Evolutionary conservation across 1,139 yeast genomes (phyloP).

Genomic region (Protomyces inundatus): DNA sequence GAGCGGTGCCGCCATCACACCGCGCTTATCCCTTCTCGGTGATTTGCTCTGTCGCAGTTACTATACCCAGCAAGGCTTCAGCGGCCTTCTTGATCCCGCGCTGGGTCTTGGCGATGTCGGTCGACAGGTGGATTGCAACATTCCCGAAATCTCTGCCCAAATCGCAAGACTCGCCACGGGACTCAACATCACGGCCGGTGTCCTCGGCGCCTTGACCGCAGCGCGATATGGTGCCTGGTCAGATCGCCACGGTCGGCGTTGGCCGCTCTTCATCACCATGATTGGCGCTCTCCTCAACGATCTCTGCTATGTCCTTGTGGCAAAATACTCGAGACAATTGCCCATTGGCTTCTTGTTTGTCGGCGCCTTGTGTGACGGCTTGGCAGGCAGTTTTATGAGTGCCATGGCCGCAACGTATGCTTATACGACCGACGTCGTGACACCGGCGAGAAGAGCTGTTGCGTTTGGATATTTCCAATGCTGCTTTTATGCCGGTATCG

Average conservation of each 20-base stretch:
- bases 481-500: slow-evolving; percentile 52
- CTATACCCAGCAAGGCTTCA: slow-evolving; percentile 16
- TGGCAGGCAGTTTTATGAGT: slow-evolving; percentile 54
- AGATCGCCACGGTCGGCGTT: slow-evolving; percentile 32
- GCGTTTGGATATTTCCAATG: slow-evolving; percentile 57
- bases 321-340: slow-evolving; percentile 23
- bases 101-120: not conserved
- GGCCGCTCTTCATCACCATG: slow-evolving; percentile 28
- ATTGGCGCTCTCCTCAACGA: slow-evolving; percentile 30
- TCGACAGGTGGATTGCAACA: slow-evolving; percentile 28
- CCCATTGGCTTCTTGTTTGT: slow-evolving; percentile 40
- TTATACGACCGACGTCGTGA: slow-evolving; percentile 61
- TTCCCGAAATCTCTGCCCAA: slow-evolving; percentile 29
- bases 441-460: slow-evolving; percentile 51
- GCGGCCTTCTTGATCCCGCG: not conserved
- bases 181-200: slow-evolving; percentile 29
- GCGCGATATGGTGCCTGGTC: slow-evolving; percentile 31
- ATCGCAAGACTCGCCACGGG: slow-evolving; percentile 28
- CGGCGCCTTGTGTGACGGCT: slow-evolving; percentile 45
- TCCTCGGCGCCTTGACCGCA: slow-evolving; percentile 26
- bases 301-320: slow-evolving; percentile 27
- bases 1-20: slow-evolving; percentile 32
- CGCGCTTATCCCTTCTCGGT: slow-evolving; percentile 29
- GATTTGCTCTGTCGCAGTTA: slow-evolving; percentile 28
- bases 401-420: slow-evolving; percentile 53